A percentile compares a stretch with the other conserved stretches of the same genome.
phyloP scores from a whole-genome alignment of 2,329 filamentous ascomycete genomes.

The Botryotinia narcissicola region DNA sequence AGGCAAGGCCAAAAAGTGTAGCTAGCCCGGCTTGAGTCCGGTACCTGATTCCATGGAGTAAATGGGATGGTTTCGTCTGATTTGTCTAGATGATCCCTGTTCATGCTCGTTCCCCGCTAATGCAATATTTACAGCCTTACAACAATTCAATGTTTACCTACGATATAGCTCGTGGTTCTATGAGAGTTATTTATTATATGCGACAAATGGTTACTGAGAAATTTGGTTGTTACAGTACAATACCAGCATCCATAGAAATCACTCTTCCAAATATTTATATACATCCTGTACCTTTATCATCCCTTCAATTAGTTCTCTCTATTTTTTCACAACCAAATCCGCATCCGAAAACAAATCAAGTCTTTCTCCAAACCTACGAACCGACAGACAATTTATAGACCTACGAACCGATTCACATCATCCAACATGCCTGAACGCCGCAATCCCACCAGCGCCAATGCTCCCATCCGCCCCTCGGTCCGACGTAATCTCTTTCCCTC shows the following conservation, averaged over 20 bases:
- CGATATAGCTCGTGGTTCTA: background rate
- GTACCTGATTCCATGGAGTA: too few species aligned
- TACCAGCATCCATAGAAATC: background rate
- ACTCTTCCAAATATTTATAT: background rate
- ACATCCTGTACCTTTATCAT: background rate
- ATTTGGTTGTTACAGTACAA: background rate
- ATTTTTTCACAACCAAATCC: background rate
- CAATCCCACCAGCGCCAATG: background rate
- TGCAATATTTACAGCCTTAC: slow-evolving; percentile 16
- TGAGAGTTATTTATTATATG: background rate
- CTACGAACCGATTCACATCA: background rate
- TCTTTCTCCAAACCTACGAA: background rate
- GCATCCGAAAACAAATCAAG: background rate
- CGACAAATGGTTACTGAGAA: background rate
- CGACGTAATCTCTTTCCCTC: slow-evolving; percentile 22
- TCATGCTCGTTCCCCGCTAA: slow-evolving; percentile 4
- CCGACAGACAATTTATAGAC: background rate
- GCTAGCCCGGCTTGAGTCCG: too few species aligned
- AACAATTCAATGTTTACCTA: background rate
- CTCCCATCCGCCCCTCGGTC: slow-evolving; percentile 8
- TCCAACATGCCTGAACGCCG: slow-evolving; percentile 34
- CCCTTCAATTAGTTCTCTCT: background rate
- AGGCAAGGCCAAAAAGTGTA: background rate
- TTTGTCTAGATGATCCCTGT: background rate
- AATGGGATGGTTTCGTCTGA: background rate